These are phyloP conservation scores for Starmerella roubikii DNA, from an alignment of 805 yeast genomes.

Conservation along the genomic window DNA sequence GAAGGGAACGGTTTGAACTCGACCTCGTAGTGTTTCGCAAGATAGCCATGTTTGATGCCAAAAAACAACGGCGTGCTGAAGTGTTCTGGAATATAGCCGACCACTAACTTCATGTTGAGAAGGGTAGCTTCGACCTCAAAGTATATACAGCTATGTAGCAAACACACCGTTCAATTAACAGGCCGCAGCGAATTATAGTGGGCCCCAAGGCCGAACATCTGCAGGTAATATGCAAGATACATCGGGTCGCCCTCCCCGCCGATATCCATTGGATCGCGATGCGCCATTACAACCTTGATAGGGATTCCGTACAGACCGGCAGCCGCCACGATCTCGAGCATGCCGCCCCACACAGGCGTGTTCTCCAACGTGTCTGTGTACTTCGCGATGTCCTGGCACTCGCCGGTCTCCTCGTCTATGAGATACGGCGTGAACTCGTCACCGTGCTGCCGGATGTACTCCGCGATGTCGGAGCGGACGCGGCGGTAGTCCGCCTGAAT, in stretches of 20 bases:
- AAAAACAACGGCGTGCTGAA: slow-evolving; percentile 76
- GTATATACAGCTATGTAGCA: too few species aligned
- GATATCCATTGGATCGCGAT: slow-evolving; percentile 49
- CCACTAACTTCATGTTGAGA: slow-evolving; percentile 23
- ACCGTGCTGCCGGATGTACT: slow-evolving; percentile 47
- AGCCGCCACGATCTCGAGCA: slow-evolving; percentile 75
- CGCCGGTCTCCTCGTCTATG: slow-evolving; percentile 63
- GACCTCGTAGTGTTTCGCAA: slow-evolving; percentile 36
- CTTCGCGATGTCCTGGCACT: slow-evolving; percentile 47
- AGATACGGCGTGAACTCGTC: slow-evolving; percentile 70
- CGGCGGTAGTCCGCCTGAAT: slow-evolving; percentile 32
- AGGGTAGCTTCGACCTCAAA: too few species aligned
- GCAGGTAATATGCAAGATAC: slow-evolving; percentile 68
- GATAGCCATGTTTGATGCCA: slow-evolving; percentile 49
- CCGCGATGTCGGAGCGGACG: slow-evolving; percentile 52
- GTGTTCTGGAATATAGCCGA: slow-evolving; percentile 86
- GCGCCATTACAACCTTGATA: slow-evolving; percentile 65
- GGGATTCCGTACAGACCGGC: slow-evolving; percentile 59
- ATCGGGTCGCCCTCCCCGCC: slow-evolving; percentile 45
- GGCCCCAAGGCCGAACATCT: slow-evolving; percentile 81
- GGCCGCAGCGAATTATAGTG: slow-evolving; percentile 68
- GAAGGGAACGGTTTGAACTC: slow-evolving; percentile 59
- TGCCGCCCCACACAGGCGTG: slow-evolving; percentile 96
- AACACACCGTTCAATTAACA: too few species aligned
- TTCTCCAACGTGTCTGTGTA: slow-evolving; percentile 54